phyloP scores from a whole-genome alignment of 1,284 basidiomycete genomes.

The Austroboletus olivaceoglutinosus region DNA sequence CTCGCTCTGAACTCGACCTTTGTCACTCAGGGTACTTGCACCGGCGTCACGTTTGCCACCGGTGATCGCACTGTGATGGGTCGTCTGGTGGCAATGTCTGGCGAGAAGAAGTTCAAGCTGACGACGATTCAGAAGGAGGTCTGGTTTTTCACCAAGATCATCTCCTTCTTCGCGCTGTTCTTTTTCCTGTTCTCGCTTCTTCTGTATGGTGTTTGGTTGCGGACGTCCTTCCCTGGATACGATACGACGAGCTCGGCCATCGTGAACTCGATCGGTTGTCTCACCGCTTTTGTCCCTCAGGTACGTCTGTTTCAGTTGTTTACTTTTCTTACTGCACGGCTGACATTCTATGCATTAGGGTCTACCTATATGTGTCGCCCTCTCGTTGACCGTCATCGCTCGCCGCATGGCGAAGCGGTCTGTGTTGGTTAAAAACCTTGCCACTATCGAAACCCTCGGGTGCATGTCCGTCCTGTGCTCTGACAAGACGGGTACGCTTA shows the following conservation, averaged over 20 bases:
- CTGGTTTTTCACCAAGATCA: conserved; percentile 49
- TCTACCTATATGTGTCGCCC: conserved; percentile 48
- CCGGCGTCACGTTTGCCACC: conserved; percentile 58
- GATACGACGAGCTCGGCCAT: conserved; percentile 41
- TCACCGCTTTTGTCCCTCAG: conserved; percentile 52
- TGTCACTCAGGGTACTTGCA: conserved; percentile 54
- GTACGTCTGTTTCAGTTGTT: conserved; percentile 17
- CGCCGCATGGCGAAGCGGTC: conserved; percentile 50
- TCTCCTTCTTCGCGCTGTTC: conserved; percentile 41
- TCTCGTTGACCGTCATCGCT: conserved; percentile 52
- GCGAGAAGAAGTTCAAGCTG: conserved; percentile 46
- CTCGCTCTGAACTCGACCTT: conserved; percentile 56
- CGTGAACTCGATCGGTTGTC: conserved; percentile 47
- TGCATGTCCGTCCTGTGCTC: conserved; percentile 56
- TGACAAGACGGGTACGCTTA: conserved; percentile 55
- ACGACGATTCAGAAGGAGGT: conserved; percentile 50
- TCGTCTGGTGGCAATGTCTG: conserved; percentile 57
- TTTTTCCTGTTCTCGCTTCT: conserved; percentile 44
- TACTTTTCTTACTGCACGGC: not conserved
- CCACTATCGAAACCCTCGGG: conserved; percentile 61
- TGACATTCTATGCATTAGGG: conserved; percentile 30
- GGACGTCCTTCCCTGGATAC: conserved; percentile 37
- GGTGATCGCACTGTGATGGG: conserved; percentile 62
- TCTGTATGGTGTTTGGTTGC: conserved; percentile 47
- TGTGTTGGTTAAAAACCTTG: conserved; percentile 58